phyloP scores from a whole-genome alignment of 257 asterid species.

The Primulina tabacum region DNA sequence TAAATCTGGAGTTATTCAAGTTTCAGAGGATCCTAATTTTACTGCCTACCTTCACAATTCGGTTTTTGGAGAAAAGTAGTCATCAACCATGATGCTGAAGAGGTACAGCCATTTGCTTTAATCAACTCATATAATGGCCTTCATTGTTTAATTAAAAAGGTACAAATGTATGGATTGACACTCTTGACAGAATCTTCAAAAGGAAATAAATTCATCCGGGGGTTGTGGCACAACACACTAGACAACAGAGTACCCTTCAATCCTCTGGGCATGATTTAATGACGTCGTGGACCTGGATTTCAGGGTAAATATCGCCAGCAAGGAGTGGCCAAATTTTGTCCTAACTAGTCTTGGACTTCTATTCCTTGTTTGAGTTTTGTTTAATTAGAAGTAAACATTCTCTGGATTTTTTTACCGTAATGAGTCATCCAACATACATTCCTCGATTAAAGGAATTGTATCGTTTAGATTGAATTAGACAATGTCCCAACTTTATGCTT shows the following conservation, averaged over 20 bases:
- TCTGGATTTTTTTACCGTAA: not conserved
- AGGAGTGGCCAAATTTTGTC: not conserved
- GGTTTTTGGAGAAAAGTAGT: slow-evolving; percentile 63
- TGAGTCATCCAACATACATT: not conserved
- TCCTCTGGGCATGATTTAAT: slow-evolving; percentile 8
- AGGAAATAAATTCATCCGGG: slow-evolving; percentile 24
- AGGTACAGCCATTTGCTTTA: slow-evolving; percentile 50
- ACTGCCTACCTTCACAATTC: slow-evolving; percentile 70
- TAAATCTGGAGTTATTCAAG: slow-evolving; percentile 88
- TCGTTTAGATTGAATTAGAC: not conserved
- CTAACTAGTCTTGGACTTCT: not conserved
- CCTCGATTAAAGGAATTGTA: not conserved
- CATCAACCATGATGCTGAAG: slow-evolving; percentile 59
- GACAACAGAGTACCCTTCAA: slow-evolving; percentile 17
- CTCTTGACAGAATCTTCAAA: slow-evolving; percentile 14
- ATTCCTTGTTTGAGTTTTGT: not conserved
- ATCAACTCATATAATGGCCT: not conserved
- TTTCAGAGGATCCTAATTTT: slow-evolving; percentile 89
- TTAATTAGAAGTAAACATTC: not conserved
- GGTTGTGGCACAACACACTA: slow-evolving; percentile 20
- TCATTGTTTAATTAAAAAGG: slow-evolving; percentile 17
- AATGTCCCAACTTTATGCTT: not conserved
- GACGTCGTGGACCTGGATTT: slow-evolving; percentile 16
- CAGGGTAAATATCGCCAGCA: slow-evolving; percentile 4
- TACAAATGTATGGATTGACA: slow-evolving; percentile 8